These are phyloP conservation scores for Torulaspora pretoriensis DNA, from an alignment of 1,139 yeast genomes.

Conservation along the genomic window DNA sequence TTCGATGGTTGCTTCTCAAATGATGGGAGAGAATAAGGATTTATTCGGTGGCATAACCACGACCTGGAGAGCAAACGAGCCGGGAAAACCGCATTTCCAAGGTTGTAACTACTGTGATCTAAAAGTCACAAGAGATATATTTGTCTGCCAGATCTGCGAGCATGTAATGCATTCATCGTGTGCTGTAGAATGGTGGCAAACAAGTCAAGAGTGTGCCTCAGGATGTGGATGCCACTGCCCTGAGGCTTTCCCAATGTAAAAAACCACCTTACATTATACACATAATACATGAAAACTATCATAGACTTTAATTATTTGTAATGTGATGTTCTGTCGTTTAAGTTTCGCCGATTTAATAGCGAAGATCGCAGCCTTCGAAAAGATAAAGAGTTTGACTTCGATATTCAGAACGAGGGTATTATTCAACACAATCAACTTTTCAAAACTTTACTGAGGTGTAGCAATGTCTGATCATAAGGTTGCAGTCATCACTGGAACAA, in stretches of 20 bases:
- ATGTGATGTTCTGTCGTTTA: constrained; percentile 2
- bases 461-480: constrained; percentile 31
- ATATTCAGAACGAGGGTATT: not conserved
- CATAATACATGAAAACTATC: no score
- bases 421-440: not conserved
- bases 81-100: constrained; percentile 22
- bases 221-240: constrained; percentile 88
- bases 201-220: constrained; percentile 65
- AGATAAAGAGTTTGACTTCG: not conserved
- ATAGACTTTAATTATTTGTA: no score
- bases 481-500: constrained; percentile 62
- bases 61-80: constrained; percentile 24
- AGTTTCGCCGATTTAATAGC: not conserved
- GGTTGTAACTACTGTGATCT: constrained; percentile 66
- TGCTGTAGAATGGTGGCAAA: constrained; percentile 78
- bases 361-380: not conserved
- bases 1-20: constrained; percentile 21
- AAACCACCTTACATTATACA: no score
- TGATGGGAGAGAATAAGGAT: constrained; percentile 13
- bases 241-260: constrained; percentile 26
- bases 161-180: constrained; percentile 77
- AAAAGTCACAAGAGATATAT: constrained; percentile 55
- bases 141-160: constrained; percentile 69
- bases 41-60: constrained; percentile 27
- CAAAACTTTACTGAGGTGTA: not conserved